A percentile compares a stretch with the other conserved stretches of the same genome.
Conservation (phyloP, 2,329 filamentous ascomycete species). For the Triangularia setosa region DNA sequence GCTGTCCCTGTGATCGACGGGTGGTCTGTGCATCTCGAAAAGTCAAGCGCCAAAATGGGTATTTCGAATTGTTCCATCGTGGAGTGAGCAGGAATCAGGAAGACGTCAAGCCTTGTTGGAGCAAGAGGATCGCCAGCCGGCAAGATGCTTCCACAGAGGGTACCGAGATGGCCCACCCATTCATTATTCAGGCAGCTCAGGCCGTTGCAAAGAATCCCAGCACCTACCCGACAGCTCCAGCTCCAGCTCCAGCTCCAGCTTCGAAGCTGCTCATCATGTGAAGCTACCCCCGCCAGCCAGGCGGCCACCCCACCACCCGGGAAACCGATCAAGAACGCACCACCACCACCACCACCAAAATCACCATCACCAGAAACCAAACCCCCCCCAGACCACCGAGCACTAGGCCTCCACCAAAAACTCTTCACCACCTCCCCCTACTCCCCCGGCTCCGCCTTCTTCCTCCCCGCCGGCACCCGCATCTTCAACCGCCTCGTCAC, state of each 20-base stretch:
- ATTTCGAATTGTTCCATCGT: neutral
- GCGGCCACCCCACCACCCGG: neutral
- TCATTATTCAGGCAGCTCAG: neutral
- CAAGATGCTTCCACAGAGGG: conserved; percentile 24
- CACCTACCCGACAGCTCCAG: conserved; percentile 4
- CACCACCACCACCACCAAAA: neutral
- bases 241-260: conserved; percentile 6
- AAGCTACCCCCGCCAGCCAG: neutral
- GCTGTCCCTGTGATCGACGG: neutral
- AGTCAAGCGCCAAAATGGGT: neutral
- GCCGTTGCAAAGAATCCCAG: conserved; percentile 4
- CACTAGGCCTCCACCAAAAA: conserved; percentile 61
- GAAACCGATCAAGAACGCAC: neutral
- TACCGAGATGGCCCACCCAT: conserved; percentile 17
- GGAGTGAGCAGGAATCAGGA: neutral
- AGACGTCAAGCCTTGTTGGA: neutral
- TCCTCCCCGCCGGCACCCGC: conserved; percentile 75
- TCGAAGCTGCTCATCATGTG: conserved; percentile 25
- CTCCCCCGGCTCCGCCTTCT: conserved; percentile 81
- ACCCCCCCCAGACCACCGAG: conserved; percentile 52
- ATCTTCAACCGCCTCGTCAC: conserved; percentile 80
- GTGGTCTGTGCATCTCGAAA: neutral
- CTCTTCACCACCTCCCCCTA: conserved; percentile 76
- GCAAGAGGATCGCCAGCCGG: conserved; percentile 6
- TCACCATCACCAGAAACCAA: conserved; percentile 13